phyloP scores from a whole-genome alignment of 208 protist genomes.

The Leishmania arabica region DNA sequence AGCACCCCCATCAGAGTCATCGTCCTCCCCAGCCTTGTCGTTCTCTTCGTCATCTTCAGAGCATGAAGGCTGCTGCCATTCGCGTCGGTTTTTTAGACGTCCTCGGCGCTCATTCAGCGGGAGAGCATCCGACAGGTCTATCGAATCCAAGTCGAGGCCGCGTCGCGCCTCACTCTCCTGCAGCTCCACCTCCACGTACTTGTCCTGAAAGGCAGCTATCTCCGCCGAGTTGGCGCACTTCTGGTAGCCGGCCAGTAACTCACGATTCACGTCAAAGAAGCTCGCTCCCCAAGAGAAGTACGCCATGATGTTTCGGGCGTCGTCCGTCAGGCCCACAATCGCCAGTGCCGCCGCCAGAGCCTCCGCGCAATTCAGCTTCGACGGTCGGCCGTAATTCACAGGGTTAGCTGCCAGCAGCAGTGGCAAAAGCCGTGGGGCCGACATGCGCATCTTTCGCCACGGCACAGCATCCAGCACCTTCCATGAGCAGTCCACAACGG shows the following conservation, averaged over 20 bases:
- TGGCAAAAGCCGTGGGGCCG: slow-evolving; percentile 92
- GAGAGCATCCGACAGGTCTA: slow-evolving; percentile 48
- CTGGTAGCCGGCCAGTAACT: slow-evolving; percentile 91
- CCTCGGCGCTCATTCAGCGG: slow-evolving; percentile 64
- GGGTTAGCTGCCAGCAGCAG: slow-evolving; percentile 99
- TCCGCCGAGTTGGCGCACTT: slow-evolving; percentile 59
- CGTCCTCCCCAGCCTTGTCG: slow-evolving; percentile 15
- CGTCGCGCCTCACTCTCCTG: slow-evolving; percentile 45
- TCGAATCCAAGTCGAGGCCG: slow-evolving; percentile 52
- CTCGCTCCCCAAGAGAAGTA: slow-evolving; percentile 97
- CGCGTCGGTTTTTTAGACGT: slow-evolving; percentile 43
- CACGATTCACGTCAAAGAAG: slow-evolving; percentile 96
- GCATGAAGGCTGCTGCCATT: slow-evolving; percentile 28
- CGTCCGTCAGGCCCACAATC: slow-evolving; percentile 93
- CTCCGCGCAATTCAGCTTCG: slow-evolving; percentile 98
- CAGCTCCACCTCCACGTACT: slow-evolving; percentile 45
- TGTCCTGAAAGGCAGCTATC: slow-evolving; percentile 70
- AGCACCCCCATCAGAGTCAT: background rate
- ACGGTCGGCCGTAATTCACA: slow-evolving; percentile 99
- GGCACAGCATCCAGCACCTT: slow-evolving; percentile 94
- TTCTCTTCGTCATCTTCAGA: slow-evolving; percentile 27
- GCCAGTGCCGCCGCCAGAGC: slow-evolving; percentile 96
- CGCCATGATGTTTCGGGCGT: slow-evolving; percentile 91
- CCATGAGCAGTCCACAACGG: slow-evolving; percentile 99
- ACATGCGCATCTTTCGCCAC: slow-evolving; percentile 94